Percentiles rank a stretch among this genome's conserved stretches.
phyloP scores from a whole-genome alignment of 495 filamentous ascomycete species.

The Clavariopsis aquatica region DNA sequence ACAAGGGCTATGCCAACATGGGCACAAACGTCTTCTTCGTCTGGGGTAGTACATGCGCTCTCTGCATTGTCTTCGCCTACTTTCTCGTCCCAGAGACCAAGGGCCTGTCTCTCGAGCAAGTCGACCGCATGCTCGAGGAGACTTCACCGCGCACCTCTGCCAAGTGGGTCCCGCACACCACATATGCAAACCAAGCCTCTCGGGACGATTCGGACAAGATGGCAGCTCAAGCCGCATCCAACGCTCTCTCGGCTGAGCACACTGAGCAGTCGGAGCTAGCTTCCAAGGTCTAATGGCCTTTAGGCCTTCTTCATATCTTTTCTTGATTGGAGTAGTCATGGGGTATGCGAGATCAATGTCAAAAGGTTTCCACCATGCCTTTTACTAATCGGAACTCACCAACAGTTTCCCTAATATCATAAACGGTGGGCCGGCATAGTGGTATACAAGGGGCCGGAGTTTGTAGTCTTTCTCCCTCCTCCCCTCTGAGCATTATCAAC shows the following conservation, averaged over 20 bases:
- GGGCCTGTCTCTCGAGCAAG: conserved; percentile 83
- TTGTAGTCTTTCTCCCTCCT: too few species aligned
- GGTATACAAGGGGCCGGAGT: too few species aligned
- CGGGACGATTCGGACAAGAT: conserved; percentile 5
- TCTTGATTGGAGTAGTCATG: neutral
- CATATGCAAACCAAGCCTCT: conserved; percentile 54
- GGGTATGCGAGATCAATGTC: neutral
- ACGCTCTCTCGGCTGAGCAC: neutral
- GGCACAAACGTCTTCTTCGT: conserved; percentile 75
- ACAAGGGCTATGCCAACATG: conserved; percentile 60
- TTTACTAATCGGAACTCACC: too few species aligned
- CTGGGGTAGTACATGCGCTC: conserved; percentile 71
- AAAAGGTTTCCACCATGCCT: too few species aligned
- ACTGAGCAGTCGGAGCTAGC: neutral
- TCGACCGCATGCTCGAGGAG: conserved; percentile 88
- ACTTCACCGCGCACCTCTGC: conserved; percentile 65
- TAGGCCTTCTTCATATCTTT: neutral
- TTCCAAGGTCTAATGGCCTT: neutral
- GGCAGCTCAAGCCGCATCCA: neutral
- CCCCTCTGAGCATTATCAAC: too few species aligned
- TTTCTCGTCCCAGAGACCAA: conserved; percentile 82
- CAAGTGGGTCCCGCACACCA: conserved; percentile 68
- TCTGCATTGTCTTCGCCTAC: conserved; percentile 70
- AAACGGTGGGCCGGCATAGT: too few species aligned
- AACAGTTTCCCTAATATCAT: too few species aligned